Evolutionary conservation across 768 basidiomycete genomes (phyloP), one percentile per base, ranked within the genome.

Genomic region (Tricholoma bakamatsutake): DNA sequence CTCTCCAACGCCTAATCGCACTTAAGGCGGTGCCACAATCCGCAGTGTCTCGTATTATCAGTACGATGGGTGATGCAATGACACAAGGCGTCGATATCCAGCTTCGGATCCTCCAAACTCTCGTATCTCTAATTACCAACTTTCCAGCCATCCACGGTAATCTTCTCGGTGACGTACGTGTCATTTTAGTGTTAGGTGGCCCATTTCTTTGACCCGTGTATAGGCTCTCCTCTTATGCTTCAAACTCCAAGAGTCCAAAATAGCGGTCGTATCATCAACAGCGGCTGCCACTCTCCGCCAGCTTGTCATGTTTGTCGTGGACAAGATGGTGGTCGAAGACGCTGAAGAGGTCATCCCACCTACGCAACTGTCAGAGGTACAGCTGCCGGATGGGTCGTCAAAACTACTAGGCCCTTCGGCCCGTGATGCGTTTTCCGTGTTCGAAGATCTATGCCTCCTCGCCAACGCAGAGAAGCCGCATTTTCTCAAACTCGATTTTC

Each of bases 51-150:
- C 69, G 82, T 34, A 90, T 98, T 51, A 80, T 98, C 62, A 81
- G 72, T 45, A 96, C 88, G 0, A 88, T 99, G 83, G 82, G 78
- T 55, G 87, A 90, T 59, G 92, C 92, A 15, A 84, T 96, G 76
- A 87, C 82, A 28, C 93, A 96, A 67, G 97, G 94, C 5, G 95
- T 98, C 30, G 97, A 99, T 66, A 97, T 98, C 27, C 97, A 98
- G 67, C 80, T 98, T 37, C 88, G 90, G 51, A 90, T 98, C 27
- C 77, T 98, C 0, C 95, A 98, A 68, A 95, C 93, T 0, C 79
- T 98, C 8, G 83, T 97, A 9, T 91, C 90, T 0, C 82, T 99
- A 9, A 84, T 98, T 50, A 95, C 92, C 2, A 90, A 92, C 65
- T 93, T 94, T 64, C 81, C 83, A 1, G 82, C 80, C 7, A 83